Base-by-base conservation (phyloP, 2,329 filamentous ascomycete species). In the Cladosporium austrohemisphaericum region DNA sequence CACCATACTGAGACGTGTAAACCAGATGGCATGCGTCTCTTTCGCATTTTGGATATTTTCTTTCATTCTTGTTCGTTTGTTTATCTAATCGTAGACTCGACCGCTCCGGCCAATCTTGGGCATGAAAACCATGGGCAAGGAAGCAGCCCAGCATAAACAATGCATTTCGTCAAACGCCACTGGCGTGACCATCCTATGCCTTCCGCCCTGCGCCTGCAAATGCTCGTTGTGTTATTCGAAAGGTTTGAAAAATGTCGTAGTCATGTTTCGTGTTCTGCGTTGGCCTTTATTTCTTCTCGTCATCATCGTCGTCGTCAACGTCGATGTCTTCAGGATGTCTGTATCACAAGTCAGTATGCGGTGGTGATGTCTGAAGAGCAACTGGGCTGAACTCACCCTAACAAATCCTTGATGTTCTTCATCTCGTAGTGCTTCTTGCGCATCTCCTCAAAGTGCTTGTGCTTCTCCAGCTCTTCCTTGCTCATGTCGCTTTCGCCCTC, bases 391-490 rank as follows among this genome's bases (percentile, higher is more conserved):
- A 71, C 76, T 57, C 68, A 85, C 83, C 89, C 91, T 57, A 98
- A 79, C 46, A 97, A 72, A 63, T 84, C 81, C 62, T 93, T 95
- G 51, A 96, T 90, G 64, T 93, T 86, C 72, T 82, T 89, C 93
- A 98, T 98, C 77, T 98, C 93, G 71, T 98, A 98, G 71, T 98
- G 93, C 75, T 84, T 92, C 83, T 93, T 96, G 64, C 93, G 81
- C 75, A 89, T 78, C 72, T 88, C 78, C 73, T 96, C 91, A 68
- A 98, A 98, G 66, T 86, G 83, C 65, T 79, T 81, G 70, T 98
- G 93, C 76, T 97, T 96, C 74, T 93, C 89, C 54, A 76, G 76
- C 66, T 95, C 91, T 68, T 95, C 89, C 33, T 71, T 67, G 4
- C 71, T 70, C 60, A 74, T 70, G 43, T 70, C 64, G 16, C 62